Percentiles rank a stretch among this genome's conserved stretches.
These are phyloP conservation scores for Astrocystis sublimbata DNA, from an alignment of 495 filamentous ascomycete genomes.

Conservation along the genomic window DNA sequence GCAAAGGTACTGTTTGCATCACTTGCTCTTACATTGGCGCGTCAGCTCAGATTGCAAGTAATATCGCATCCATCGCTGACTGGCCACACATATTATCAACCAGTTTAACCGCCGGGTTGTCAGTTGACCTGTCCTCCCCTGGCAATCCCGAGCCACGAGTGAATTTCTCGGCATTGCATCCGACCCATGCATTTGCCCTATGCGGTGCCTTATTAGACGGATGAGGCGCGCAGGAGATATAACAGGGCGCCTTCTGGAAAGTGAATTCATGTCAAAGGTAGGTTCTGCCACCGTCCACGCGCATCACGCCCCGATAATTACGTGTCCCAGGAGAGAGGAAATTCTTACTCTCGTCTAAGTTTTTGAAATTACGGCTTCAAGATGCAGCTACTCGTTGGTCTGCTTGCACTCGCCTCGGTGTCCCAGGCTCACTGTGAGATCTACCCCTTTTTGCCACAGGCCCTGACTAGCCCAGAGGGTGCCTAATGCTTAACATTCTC, in stretches of 20 bases:
- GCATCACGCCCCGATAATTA: too few species aligned
- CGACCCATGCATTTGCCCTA: background rate
- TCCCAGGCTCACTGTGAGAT: constrained; percentile 33
- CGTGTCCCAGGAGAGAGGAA: too few species aligned
- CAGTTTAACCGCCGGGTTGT: constrained; percentile 10
- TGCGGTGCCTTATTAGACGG: too few species aligned
- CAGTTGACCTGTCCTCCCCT: background rate
- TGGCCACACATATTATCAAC: background rate
- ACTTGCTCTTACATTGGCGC: too few species aligned
- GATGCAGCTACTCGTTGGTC: constrained; percentile 27
- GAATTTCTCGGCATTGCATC: background rate
- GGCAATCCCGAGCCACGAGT: background rate
- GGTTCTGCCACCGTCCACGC: too few species aligned
- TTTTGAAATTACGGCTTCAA: background rate
- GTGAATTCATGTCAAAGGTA: too few species aligned
- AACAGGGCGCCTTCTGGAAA: too few species aligned
- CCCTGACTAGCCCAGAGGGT: background rate
- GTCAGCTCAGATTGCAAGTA: constrained; percentile 6
- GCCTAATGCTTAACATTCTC: constrained; percentile 7
- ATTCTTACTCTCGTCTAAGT: background rate
- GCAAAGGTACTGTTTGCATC: too few species aligned
- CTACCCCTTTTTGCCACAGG: constrained; percentile 3
- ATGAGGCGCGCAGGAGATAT: background rate
- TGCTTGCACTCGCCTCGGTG: constrained; percentile 28
- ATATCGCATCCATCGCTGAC: background rate